Conservation (phyloP, 2,329 filamentous ascomycete species). For the Waltergamsia citrina region DNA sequence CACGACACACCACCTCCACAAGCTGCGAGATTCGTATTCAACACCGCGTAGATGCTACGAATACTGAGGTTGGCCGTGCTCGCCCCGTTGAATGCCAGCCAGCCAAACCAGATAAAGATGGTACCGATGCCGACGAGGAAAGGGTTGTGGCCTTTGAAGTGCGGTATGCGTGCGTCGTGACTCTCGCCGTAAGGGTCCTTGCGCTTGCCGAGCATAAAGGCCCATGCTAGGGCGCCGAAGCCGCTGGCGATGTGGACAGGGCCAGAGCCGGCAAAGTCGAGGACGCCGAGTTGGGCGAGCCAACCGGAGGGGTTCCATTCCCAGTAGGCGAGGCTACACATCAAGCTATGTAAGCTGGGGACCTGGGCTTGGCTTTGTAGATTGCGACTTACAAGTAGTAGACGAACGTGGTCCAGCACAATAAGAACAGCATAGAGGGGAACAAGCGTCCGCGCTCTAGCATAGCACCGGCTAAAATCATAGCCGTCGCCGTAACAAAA, state of each 20-base stretch:
- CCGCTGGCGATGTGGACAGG: conserved; percentile 55
- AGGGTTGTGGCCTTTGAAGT: conserved; percentile 48
- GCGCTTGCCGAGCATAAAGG: conserved; percentile 51
- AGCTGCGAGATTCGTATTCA: conserved; percentile 49
- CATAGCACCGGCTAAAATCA: conserved; percentile 25
- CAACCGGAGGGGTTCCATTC: conserved; percentile 57
- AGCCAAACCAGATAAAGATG: conserved; percentile 54
- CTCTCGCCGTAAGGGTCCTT: conserved; percentile 33
- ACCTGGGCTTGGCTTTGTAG: neutral
- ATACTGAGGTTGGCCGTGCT: conserved; percentile 39
- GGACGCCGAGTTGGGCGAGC: conserved; percentile 48
- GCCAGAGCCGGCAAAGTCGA: conserved; percentile 52
- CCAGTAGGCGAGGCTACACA: conserved; percentile 46
- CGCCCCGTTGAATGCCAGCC: conserved; percentile 43
- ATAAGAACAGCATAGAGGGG: conserved; percentile 49
- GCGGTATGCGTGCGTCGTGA: conserved; percentile 22
- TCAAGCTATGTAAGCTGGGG: neutral
- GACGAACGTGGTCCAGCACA: conserved; percentile 54
- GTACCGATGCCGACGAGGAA: conserved; percentile 55
- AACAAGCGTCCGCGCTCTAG: conserved; percentile 23
- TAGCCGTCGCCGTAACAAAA: conserved; percentile 23
- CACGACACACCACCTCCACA: conserved; percentile 42
- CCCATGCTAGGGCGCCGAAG: conserved; percentile 52
- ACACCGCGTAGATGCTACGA: conserved; percentile 40
- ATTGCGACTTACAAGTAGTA: conserved; percentile 36